A percentile compares a stretch with the other conserved stretches of the same genome.
Evolutionary conservation across 2,329 filamentous ascomycete species (phyloP).

Genomic region (Aspergillus sp.): DNA sequence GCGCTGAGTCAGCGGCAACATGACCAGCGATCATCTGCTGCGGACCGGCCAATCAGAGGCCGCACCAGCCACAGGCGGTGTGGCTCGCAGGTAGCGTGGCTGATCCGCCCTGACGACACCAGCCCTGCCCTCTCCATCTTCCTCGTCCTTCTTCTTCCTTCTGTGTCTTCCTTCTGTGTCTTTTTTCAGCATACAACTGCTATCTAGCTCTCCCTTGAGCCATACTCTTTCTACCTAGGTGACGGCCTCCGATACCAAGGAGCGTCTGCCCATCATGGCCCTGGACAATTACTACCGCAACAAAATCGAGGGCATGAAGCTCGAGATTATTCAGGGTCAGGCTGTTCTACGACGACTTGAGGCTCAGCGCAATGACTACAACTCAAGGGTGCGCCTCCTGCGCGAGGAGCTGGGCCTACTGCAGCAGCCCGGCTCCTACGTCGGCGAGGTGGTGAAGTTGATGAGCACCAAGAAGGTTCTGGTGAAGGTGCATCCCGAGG

Average conservation of each 20-base stretch:
- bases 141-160: no score
- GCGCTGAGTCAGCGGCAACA: no score
- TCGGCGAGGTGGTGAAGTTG: constrained; percentile 99
- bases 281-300: constrained; percentile 99
- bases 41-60: no score
- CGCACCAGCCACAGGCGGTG: no score
- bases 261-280: constrained; percentile 62
- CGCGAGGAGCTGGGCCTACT: constrained; percentile 91
- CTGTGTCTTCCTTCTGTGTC: no score
- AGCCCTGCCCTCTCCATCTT: no score
- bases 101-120: no score
- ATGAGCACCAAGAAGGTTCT: constrained; percentile 99
- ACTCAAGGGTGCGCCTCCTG: constrained; percentile 88
- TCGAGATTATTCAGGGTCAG: constrained; percentile 98
- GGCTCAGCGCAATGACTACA: constrained; percentile 98
- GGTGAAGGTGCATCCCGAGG: constrained; percentile 97
- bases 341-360: constrained; percentile 88
- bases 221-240: no score
- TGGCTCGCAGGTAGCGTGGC: no score
- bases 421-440: constrained; percentile 95
- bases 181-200: no score
- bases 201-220: no score
- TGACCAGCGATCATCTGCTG: no score
- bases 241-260: constrained; percentile 4
- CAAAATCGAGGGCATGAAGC: constrained; percentile 99